Conservation (phyloP, 805 yeast species). For the Ogataea pignaliae region DNA sequence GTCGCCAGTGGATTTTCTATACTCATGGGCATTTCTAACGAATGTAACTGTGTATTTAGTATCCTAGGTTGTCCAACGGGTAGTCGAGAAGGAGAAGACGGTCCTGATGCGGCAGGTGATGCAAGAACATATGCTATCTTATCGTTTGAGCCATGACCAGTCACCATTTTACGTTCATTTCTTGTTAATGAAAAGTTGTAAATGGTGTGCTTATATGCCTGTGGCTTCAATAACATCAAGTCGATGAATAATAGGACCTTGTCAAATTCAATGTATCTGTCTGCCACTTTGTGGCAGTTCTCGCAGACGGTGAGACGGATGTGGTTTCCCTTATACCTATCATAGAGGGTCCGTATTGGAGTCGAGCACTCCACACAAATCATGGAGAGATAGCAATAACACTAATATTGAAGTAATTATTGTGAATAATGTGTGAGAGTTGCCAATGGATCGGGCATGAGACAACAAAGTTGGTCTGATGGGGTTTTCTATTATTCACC, state of each 20-base stretch:
- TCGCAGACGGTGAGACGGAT: slow-evolving; percentile 76
- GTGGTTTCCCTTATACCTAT: slow-evolving; percentile 69
- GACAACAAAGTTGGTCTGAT: too few species aligned
- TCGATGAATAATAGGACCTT: slow-evolving; percentile 80
- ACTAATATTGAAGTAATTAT: too few species aligned
- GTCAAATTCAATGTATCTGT: slow-evolving; percentile 89
- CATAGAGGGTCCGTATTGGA: slow-evolving; percentile 61
- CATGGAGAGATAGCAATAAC: slow-evolving; percentile 38
- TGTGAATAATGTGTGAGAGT: too few species aligned
- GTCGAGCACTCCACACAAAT: slow-evolving; percentile 85
- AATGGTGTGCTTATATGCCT: slow-evolving; percentile 82
- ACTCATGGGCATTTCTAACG: not conserved
- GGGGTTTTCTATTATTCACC: too few species aligned
- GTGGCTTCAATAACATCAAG: slow-evolving; percentile 75
- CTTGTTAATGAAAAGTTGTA: slow-evolving; percentile 46
- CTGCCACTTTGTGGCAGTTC: slow-evolving; percentile 70
- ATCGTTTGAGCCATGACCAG: slow-evolving; percentile 8
- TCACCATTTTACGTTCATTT: slow-evolving; percentile 27
- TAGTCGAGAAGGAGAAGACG: not conserved
- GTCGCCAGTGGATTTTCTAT: too few species aligned
- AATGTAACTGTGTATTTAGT: not conserved
- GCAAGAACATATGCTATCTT: not conserved
- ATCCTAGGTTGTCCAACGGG: not conserved
- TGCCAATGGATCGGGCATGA: too few species aligned
- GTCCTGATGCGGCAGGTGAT: not conserved